Conservation (phyloP, 2,329 filamentous ascomycete genomes). For the Ophiocordyceps australis region DNA sequence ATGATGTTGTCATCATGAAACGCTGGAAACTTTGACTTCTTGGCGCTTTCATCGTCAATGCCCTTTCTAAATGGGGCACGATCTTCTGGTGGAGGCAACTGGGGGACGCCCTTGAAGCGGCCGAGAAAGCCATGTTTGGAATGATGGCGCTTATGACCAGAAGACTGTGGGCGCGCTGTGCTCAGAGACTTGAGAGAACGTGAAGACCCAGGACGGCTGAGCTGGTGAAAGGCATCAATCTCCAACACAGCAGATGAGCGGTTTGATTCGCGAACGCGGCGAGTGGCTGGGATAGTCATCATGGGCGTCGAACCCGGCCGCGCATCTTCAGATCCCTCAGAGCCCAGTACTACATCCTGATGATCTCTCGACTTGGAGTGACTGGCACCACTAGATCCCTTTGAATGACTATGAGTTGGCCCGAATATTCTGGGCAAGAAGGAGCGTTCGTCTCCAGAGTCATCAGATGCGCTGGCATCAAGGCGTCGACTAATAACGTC, state of each 20-base stretch:
- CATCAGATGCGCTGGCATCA: conserved; percentile 73
- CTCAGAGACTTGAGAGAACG: conserved; percentile 67
- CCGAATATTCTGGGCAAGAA: conserved; percentile 48
- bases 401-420: conserved; percentile 31
- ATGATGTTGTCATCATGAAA: conserved; percentile 99
- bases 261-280: conserved; percentile 56
- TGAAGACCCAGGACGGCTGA: conserved; percentile 85
- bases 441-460: conserved; percentile 62
- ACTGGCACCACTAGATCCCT: conserved; percentile 14
- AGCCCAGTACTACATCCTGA: conserved; percentile 18
- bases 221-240: conserved; percentile 65
- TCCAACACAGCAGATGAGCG: conserved; percentile 79
- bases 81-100: conserved; percentile 41
- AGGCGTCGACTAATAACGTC: conserved; percentile 80
- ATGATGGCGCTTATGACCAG: conserved; percentile 65
- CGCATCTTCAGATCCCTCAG: conserved; percentile 25
- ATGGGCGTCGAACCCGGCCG: conserved; percentile 46
- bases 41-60: conserved; percentile 44
- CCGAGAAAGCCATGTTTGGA: conserved; percentile 75
- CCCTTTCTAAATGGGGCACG: conserved; percentile 74
- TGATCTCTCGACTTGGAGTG: conserved; percentile 16
- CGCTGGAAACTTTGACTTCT: conserved; percentile 57
- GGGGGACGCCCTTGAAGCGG: conserved; percentile 37
- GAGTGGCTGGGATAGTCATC: conserved; percentile 52
- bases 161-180: conserved; percentile 54